Conservation (phyloP, 1,139 yeast species). For the Geotrichum fermentans region DNA sequence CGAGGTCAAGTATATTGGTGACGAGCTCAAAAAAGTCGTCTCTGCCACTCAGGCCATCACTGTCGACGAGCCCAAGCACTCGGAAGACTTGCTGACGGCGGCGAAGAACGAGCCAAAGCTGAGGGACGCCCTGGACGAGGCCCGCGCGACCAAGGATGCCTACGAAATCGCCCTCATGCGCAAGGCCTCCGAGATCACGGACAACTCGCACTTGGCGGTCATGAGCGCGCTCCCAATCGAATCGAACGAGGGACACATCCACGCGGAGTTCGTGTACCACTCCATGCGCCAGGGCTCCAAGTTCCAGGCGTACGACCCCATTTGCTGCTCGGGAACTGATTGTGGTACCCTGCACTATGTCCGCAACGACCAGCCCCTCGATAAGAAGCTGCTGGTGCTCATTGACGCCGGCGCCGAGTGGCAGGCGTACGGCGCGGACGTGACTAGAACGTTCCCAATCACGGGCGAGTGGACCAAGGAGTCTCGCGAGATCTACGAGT, state of each 20-base stretch:
- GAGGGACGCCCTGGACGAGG: slow-evolving; percentile 70
- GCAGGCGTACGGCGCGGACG: slow-evolving; percentile 88
- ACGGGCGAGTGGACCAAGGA: slow-evolving; percentile 86
- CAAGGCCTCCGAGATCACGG: slow-evolving; percentile 79
- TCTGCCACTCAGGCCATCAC: slow-evolving; percentile 23
- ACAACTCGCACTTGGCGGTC: slow-evolving; percentile 81
- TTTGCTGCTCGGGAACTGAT: slow-evolving; percentile 89
- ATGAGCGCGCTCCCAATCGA: slow-evolving; percentile 92
- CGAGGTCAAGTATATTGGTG: slow-evolving; percentile 54
- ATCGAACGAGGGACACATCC: slow-evolving; percentile 82
- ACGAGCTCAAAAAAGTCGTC: slow-evolving; percentile 15
- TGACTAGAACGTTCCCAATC: slow-evolving; percentile 91
- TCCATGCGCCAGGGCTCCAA: slow-evolving; percentile 92
- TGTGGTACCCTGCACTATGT: slow-evolving; percentile 90
- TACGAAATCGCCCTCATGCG: slow-evolving; percentile 72
- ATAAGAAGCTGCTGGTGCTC: slow-evolving; percentile 56
- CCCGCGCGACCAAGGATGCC: slow-evolving; percentile 77
- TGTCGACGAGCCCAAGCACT: slow-evolving; percentile 13
- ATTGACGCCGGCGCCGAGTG: slow-evolving; percentile 98
- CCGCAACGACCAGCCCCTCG: slow-evolving; percentile 64
- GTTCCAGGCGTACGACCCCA: slow-evolving; percentile 85
- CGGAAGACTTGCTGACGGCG: neutral
- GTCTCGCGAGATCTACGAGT: slow-evolving; percentile 71
- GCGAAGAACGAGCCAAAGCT: slow-evolving; percentile 33
- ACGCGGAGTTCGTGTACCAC: slow-evolving; percentile 92